Percentiles rank a stretch among this genome's conserved stretches.
phyloP scores from a whole-genome alignment of 2,329 filamentous ascomycete species.

The Tolypocladium tropicale region DNA sequence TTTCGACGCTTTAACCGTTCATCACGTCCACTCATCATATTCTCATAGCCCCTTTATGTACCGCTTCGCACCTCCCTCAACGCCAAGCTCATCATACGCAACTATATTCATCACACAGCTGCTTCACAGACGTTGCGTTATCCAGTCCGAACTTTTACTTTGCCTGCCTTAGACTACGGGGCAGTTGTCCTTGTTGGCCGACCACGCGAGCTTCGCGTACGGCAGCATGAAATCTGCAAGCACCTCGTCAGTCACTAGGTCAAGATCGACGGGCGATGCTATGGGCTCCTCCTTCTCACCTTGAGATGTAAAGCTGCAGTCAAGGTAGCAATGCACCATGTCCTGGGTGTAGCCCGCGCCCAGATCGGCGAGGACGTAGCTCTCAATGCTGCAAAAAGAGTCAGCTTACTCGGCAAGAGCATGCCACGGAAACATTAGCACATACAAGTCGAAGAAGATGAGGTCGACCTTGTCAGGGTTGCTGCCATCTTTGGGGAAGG shows the following conservation, averaged over 20 bases:
- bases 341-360: constrained; percentile 22
- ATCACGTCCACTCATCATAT: too few species aligned
- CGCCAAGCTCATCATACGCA: neutral
- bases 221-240: constrained; percentile 23
- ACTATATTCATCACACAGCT: neutral
- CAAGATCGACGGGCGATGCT: too few species aligned
- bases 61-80: neutral
- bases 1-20: too few species aligned
- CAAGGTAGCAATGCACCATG: constrained; percentile 27
- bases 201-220: constrained; percentile 27
- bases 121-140: too few species aligned
- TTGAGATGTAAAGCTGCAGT: constrained; percentile 26
- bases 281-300: constrained; percentile 7
- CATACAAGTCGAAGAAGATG: constrained; percentile 42
- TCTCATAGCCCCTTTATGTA: neutral
- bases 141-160: neutral
- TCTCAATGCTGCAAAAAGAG: constrained; percentile 22
- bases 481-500: constrained; percentile 32
- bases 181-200: constrained; percentile 24
- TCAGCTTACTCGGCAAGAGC: neutral
- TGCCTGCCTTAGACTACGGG: constrained; percentile 9
- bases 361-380: constrained; percentile 23
- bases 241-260: neutral
- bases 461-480: constrained; percentile 37
- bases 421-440: neutral